These are phyloP conservation scores for Irpex sp. DNA, from an alignment of 1,284 basidiomycete species.

Conservation along the genomic window DNA sequence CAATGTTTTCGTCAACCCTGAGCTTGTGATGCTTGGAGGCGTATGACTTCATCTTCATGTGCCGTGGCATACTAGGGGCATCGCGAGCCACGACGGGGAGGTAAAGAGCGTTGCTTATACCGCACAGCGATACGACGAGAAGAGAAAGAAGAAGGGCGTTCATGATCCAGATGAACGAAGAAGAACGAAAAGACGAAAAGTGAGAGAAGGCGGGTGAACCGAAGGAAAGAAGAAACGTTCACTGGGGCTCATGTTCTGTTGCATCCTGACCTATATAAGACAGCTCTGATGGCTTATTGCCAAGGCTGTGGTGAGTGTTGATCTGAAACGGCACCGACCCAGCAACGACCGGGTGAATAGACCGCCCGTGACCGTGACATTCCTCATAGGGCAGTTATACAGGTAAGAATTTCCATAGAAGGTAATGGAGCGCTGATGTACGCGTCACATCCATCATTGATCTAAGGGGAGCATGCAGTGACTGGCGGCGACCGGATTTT, in stretches of 20 bases:
- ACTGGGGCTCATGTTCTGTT: conserved; percentile 2
- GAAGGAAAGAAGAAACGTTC: conserved; percentile 12
- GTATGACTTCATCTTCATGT: conserved; percentile 8
- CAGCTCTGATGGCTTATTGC: not conserved
- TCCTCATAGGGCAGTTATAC: not conserved
- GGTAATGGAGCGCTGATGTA: not conserved
- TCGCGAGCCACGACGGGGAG: conserved; percentile 15
- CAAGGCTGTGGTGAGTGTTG: conserved; percentile 2
- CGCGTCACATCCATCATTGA: conserved; percentile 6
- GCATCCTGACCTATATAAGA: conserved; percentile 1
- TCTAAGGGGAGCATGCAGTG: not conserved
- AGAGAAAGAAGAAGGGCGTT: conserved; percentile 18
- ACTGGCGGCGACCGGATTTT: not conserved
- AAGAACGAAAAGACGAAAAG: conserved; percentile 10
- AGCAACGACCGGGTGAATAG: conserved; percentile 9
- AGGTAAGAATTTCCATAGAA: not conserved
- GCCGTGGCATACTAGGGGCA: not conserved
- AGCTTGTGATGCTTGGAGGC: conserved; percentile 5
- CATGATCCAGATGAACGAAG: conserved; percentile 20
- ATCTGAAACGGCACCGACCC: conserved; percentile 9
- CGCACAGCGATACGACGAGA: conserved; percentile 24
- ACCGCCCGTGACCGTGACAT: not conserved
- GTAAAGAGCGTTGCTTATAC: conserved; percentile 20
- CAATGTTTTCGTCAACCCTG: conserved; percentile 14
- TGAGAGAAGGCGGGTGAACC: conserved; percentile 14